Conservation (phyloP, 371 early-diverging fungal species). For the Batrachochytrium dendrobatidis region DNA sequence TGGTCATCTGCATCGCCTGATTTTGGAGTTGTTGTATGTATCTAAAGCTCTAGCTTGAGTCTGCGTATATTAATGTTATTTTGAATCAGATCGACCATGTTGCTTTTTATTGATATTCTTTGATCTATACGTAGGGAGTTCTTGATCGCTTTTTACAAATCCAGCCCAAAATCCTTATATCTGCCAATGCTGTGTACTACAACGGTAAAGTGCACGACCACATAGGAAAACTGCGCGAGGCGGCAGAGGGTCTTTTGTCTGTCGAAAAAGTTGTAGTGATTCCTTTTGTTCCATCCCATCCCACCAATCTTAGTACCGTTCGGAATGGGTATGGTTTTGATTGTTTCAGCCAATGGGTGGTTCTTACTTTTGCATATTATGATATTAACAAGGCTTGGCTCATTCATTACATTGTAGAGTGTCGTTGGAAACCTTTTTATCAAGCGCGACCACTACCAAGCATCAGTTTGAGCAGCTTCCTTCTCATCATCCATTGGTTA, state of each 20-base stretch:
- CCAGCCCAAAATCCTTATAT: constrained; percentile 85
- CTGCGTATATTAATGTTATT: constrained; percentile 4
- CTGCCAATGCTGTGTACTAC: constrained; percentile 81
- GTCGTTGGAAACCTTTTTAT: constrained; percentile 43
- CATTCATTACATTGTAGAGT: constrained; percentile 6
- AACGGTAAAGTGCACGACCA: constrained; percentile 83
- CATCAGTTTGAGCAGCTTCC: constrained; percentile 75
- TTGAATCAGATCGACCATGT: constrained; percentile 4
- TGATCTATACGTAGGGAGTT: constrained; percentile 57
- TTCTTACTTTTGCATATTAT: background rate
- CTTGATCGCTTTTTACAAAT: constrained; percentile 94
- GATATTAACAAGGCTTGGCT: background rate
- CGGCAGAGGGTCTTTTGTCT: constrained; percentile 51
- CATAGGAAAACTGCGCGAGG: constrained; percentile 63
- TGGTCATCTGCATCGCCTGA: constrained; percentile 95
- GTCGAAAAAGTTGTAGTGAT: constrained; percentile 68
- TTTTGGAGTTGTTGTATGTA: constrained; percentile 72
- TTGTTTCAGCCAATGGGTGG: constrained; percentile 7
- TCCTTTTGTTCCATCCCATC: constrained; percentile 49
- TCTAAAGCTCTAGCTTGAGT: background rate
- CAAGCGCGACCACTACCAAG: constrained; percentile 25
- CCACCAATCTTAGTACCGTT: constrained; percentile 35
- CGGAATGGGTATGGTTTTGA: constrained; percentile 28
- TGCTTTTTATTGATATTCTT: background rate
- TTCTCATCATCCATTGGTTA: constrained; percentile 91